phyloP scores from a whole-genome alignment of 768 basidiomycete species.

The Candolleomyces efflorescens region DNA sequence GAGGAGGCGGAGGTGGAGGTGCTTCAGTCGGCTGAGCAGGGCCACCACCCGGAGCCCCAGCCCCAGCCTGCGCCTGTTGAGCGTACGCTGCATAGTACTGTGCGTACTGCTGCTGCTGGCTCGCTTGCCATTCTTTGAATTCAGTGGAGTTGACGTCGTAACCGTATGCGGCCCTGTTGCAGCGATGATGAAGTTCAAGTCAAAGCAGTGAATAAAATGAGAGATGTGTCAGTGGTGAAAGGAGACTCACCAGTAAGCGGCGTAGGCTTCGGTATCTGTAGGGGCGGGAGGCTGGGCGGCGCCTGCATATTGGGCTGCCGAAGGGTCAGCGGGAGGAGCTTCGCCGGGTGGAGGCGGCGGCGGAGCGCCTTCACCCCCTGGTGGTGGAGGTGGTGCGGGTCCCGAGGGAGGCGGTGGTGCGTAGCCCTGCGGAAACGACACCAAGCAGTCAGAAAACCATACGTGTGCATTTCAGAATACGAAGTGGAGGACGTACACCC shows the following conservation, averaged over 20 bases:
- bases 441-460: slow-evolving; percentile 1
- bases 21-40: too few relatives aligned
- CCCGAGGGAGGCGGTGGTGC: slow-evolving; percentile 44
- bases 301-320: slow-evolving; percentile 28
- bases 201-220: not conserved
- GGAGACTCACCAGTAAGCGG: slow-evolving; percentile 54
- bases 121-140: slow-evolving; percentile 79
- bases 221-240: not conserved
- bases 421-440: slow-evolving; percentile 29
- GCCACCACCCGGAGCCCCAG: slow-evolving; percentile 24
- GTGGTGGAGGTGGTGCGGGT: slow-evolving; percentile 47
- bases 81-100: slow-evolving; percentile 66
- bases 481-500: slow-evolving; percentile 39
- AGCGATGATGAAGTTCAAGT: not conserved
- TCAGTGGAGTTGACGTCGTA: slow-evolving; percentile 81
- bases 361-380: slow-evolving; percentile 34
- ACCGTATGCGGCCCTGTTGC: slow-evolving; percentile 77
- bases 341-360: slow-evolving; percentile 33
- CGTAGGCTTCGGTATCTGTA: slow-evolving; percentile 50
- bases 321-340: slow-evolving; percentile 42
- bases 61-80: slow-evolving; percentile 19
- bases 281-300: slow-evolving; percentile 35
- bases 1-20: too few relatives aligned
- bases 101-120: slow-evolving; percentile 67
- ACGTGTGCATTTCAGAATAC: too few relatives aligned